Conservation (phyloP, 495 filamentous ascomycete species). For the Neurospora sp. region DNA sequence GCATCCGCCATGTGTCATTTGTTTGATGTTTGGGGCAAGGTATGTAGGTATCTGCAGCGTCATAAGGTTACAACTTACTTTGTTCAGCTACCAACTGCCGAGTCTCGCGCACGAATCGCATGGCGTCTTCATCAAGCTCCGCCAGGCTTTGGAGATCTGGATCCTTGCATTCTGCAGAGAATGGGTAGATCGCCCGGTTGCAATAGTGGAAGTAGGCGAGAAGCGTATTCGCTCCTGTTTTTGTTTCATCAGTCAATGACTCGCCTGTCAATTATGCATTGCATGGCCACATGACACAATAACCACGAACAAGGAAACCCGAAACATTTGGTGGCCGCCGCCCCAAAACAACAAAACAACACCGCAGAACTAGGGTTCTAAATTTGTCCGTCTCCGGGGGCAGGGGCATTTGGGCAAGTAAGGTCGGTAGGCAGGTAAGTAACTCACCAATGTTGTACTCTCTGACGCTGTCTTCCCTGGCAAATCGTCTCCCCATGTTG, state of each 20-base stretch:
- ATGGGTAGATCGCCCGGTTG: constrained; percentile 43
- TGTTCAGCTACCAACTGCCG: constrained; percentile 24
- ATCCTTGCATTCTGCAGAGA: constrained; percentile 39
- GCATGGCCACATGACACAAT: background rate
- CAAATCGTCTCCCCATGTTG: constrained; percentile 40
- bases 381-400: background rate
- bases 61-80: constrained; percentile 24
- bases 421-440: background rate
- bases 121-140: constrained; percentile 29
- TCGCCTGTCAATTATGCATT: background rate
- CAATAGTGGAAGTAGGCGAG: constrained; percentile 50
- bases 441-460: constrained; percentile 41
- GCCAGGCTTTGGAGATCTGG: constrained; percentile 34
- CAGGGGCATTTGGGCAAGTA: constrained; percentile 2
- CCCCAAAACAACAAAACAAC: background rate
- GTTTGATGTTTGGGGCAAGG: background rate
- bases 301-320: background rate
- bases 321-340: background rate
- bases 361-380: background rate
- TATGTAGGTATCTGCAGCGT: background rate
- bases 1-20: background rate
- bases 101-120: constrained; percentile 30
- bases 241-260: constrained; percentile 2
- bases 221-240: constrained; percentile 44
- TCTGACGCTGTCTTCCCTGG: constrained; percentile 37